Percentiles rank a stretch among this genome's conserved stretches.
phyloP scores from a whole-genome alignment of 2,329 filamentous ascomycete genomes.

The Talaromyces islandicus region DNA sequence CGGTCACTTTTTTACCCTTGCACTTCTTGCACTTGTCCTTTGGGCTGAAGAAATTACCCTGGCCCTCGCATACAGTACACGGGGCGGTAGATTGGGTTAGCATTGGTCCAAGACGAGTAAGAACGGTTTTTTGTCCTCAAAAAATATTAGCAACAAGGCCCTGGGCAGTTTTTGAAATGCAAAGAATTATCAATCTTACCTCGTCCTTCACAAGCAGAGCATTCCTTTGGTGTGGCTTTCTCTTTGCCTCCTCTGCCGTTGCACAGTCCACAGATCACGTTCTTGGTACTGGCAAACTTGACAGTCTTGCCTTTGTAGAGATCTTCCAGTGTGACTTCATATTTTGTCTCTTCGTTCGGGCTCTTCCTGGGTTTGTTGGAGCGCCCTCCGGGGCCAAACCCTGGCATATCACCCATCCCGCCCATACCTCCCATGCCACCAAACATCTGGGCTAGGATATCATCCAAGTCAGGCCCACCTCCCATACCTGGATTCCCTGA shows the following conservation, averaged over 20 bases:
- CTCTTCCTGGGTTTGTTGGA: slow-evolving; percentile 55
- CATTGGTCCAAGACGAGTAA: slow-evolving; percentile 79
- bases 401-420: slow-evolving; percentile 47
- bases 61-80: slow-evolving; percentile 78
- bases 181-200: slow-evolving; percentile 39
- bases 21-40: slow-evolving; percentile 99
- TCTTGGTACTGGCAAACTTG: slow-evolving; percentile 92
- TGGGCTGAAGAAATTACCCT: slow-evolving; percentile 83
- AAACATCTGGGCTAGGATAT: slow-evolving; percentile 92
- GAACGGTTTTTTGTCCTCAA: slow-evolving; percentile 62
- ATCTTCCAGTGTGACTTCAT: slow-evolving; percentile 87
- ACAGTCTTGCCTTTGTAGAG: slow-evolving; percentile 98
- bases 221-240: slow-evolving; percentile 77
- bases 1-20: slow-evolving; percentile 81
- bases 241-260: slow-evolving; percentile 88
- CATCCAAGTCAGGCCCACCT: slow-evolving; percentile 71
- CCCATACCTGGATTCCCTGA: slow-evolving; percentile 59
- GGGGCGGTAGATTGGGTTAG: slow-evolving; percentile 72
- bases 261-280: slow-evolving; percentile 79
- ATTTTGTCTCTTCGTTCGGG: slow-evolving; percentile 79
- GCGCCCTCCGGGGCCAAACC: slow-evolving; percentile 36
- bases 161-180: background rate
- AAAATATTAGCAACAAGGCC: background rate
- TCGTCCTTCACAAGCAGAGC: slow-evolving; percentile 75
- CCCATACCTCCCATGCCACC: slow-evolving; percentile 9